Percentiles rank a stretch among this genome's conserved stretches.
phyloP scores from a whole-genome alignment of 139 green algal species.

The Parachlorella kessleri region DNA sequence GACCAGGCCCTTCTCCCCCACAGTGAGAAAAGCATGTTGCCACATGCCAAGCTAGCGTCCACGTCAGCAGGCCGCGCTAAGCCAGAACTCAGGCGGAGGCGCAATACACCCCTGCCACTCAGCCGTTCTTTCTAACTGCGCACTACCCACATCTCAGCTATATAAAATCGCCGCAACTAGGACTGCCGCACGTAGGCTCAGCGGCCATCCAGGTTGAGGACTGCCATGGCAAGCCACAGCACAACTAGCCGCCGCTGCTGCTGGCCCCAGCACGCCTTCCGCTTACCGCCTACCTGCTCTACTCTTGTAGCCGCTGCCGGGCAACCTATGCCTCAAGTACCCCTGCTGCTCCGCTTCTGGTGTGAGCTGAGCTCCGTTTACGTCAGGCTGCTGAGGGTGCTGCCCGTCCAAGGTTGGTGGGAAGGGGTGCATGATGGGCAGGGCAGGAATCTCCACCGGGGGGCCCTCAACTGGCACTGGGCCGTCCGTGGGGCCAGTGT shows the following conservation, averaged over 20 bases:
- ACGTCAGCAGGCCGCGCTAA: neutral
- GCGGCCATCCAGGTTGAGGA: too few species aligned
- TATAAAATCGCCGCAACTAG: too few species aligned
- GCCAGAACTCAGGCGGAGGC: neutral
- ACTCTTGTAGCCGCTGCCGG: neutral
- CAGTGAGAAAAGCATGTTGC: too few species aligned
- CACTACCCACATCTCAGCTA: too few species aligned
- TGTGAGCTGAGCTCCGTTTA: neutral
- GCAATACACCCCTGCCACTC: too few species aligned
- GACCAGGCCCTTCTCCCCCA: neutral
- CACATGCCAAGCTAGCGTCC: neutral
- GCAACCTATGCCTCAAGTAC: neutral
- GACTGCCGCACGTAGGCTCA: too few species aligned
- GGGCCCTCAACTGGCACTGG: neutral
- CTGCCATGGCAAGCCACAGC: too few species aligned
- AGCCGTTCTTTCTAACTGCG: too few species aligned
- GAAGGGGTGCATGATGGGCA: neutral
- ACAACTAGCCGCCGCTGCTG: too few species aligned
- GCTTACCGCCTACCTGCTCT: neutral
- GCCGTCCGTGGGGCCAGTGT: neutral
- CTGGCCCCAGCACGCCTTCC: neutral
- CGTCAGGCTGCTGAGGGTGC: neutral
- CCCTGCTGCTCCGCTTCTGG: neutral
- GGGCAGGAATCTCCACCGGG: neutral
- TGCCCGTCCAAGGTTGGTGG: neutral